Conservation (phyloP, 202 grass and related monocot species). For the Hordeum pubiflorum region DNA sequence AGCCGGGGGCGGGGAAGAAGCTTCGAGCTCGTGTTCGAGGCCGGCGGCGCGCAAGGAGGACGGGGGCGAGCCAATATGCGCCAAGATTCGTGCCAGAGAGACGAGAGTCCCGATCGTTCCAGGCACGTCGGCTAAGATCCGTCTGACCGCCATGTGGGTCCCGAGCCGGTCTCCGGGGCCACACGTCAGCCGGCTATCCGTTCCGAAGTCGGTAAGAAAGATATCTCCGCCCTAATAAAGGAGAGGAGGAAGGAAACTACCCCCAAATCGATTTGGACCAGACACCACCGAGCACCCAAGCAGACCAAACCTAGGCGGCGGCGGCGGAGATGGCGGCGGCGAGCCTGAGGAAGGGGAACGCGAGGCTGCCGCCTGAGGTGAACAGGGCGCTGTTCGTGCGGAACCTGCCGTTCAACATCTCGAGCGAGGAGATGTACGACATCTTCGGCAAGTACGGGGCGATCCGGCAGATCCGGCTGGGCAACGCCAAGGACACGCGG, state of each 20-base stretch:
- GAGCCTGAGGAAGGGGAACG: conserved; percentile 73
- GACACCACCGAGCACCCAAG: not conserved
- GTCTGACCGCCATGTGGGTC: not conserved
- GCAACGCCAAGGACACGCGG: conserved; percentile 86
- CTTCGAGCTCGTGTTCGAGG: not conserved
- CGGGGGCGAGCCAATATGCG: not conserved
- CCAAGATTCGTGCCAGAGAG: not conserved
- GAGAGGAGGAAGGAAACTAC: not conserved
- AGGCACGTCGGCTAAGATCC: not conserved
- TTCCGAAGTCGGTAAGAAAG: not conserved
- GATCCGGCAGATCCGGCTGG: conserved; percentile 96
- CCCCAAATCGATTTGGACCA: conserved; percentile 5
- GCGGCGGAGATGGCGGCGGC: conserved; percentile 57
- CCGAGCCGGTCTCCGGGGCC: fast-evolving
- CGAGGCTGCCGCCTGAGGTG: conserved; percentile 89
- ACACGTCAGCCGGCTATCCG: not conserved
- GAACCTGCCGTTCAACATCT: conserved; percentile 99
- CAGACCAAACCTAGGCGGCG: conserved; percentile 25
- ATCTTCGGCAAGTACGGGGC: conserved; percentile 99
- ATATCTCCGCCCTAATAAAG: not conserved
- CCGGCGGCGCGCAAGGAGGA: not conserved
- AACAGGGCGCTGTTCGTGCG: conserved; percentile 94
- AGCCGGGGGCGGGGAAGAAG: not conserved
- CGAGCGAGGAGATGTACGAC: conserved; percentile 99
- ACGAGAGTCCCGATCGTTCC: not conserved